Percentiles rank a stretch among this genome's conserved stretches.
Evolutionary conservation across 2,329 filamentous ascomycete species (phyloP).

Genomic region (Fusarium avenaceum): DNA sequence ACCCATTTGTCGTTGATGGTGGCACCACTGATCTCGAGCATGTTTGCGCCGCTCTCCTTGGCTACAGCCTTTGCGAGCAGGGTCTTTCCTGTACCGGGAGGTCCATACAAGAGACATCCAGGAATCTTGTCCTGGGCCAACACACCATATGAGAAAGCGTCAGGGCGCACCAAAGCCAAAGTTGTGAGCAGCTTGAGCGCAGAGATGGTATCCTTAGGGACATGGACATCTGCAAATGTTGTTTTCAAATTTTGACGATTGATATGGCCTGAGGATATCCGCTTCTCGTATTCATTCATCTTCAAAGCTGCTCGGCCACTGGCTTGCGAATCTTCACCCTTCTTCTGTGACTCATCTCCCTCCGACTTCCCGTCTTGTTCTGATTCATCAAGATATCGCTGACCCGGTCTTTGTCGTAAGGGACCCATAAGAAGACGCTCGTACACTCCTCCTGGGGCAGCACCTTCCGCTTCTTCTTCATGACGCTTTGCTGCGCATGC

Average conservation of each 20-base stretch:
- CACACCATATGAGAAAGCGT: slow-evolving; percentile 97
- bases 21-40: slow-evolving; percentile 90
- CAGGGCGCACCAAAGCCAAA: slow-evolving; percentile 86
- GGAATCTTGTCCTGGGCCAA: slow-evolving; percentile 91
- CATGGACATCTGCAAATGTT: slow-evolving; percentile 90
- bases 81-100: slow-evolving; percentile 84
- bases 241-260: slow-evolving; percentile 85
- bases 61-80: slow-evolving; percentile 77
- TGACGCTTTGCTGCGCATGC: slow-evolving; percentile 52
- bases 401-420: slow-evolving; percentile 51
- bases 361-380: slow-evolving; percentile 45
- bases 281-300: slow-evolving; percentile 84
- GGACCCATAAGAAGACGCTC: slow-evolving; percentile 53
- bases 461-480: slow-evolving; percentile 39
- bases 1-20: slow-evolving; percentile 97
- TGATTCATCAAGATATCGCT: slow-evolving; percentile 51
- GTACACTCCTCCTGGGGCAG: slow-evolving; percentile 47
- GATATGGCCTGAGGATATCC: slow-evolving; percentile 84
- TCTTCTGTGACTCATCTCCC: slow-evolving; percentile 48
- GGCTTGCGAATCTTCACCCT: slow-evolving; percentile 50
- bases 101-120: slow-evolving; percentile 88
- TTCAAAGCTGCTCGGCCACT: slow-evolving; percentile 53
- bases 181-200: slow-evolving; percentile 91
- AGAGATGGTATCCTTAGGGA: slow-evolving; percentile 83
- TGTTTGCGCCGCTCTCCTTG: slow-evolving; percentile 76